Evolutionary conservation across 192 early-diverging fungal genomes (phyloP), one percentile per base, ranked within the genome.

Genomic region (Backusella macrospora): DNA sequence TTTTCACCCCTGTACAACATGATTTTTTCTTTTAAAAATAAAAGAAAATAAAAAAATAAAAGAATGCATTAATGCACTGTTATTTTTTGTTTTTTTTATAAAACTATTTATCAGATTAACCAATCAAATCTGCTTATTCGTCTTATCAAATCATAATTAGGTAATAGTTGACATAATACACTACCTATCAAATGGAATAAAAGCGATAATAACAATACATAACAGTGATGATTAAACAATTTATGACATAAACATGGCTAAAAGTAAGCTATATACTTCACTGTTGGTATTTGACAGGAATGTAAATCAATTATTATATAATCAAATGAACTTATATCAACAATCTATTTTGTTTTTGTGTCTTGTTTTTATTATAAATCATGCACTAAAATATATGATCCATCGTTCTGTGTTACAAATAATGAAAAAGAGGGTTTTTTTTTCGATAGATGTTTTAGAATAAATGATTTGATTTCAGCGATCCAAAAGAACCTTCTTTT

Each of bases 11-110:
- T 26, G 52, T 55, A 55, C 52, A 55, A 55, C 21, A 3, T 55
- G 21, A 23, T 52, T 55, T 55, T 55, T 9, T 34, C 2, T n/a
- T n/a, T n/a, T n/a, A n/a, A n/a, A n/a, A n/a, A n/a, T n/a, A n/a
- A n/a, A 34, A 34, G 2, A 34, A 34, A 34, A 34, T 1, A 34
- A 34, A 34, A 34, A 34, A 2, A 34, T 1, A 34, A 34, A 34
- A 34, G 18, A 59, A 59, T 59, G 52, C 52, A 59, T 59, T 59
- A 23, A 59, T 59, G 23, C 52, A 59, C 52, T 59, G 10, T 26
- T 8, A n/a, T n/a, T n/a, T n/a, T n/a, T n/a, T n/a, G n/a, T n/a
- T n/a, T n/a, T n/a, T n/a, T n/a, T n/a, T 49, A 18, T 23, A 59
- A n/a, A n/a, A n/a, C n/a, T 23, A 59, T 23, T 29, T 5, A 23